Base-by-base conservation (phyloP, 805 yeast genomes). In the Scheffersomyces spartinae region DNA sequence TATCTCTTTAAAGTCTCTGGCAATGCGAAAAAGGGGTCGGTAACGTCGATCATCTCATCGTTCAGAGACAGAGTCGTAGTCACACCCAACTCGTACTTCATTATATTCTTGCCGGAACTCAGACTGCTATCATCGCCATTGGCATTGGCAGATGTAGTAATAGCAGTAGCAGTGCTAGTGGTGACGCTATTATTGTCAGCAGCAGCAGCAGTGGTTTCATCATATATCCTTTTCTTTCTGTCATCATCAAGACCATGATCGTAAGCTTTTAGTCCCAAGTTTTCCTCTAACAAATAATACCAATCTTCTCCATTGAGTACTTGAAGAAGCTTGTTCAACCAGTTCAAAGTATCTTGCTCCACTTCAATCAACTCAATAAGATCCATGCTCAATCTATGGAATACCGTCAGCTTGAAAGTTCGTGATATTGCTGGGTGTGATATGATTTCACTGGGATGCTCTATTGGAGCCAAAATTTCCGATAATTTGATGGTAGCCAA, bases 301-400 rank as follows among this genome's bases (percentile, higher is more conserved):
- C 93, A 80, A 45, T 83, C 88, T 44, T 88, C 97, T 4, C 96
- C 95, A 25, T 88, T 60, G 38, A 88, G 72, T 1, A 80, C 74
- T 33, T 77, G 81, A 51, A 91, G 64, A 23, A 88, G 60, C 40
- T 71, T 72, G 22, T 78, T 69, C 27, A 85, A 57, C 42, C 74
- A 69, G 30, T 74, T 72, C n/a, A 81, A 79, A 18, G 74, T 75
- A 15, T 67, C 63, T 40, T 84, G 94, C 43, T 91, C 98, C 21
- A 69, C 67, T 43, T 82, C 86, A 25, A 91, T 79, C 33, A 77
- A 56, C 27, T 79, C 78, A 14, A 86, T 71, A 10, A 91, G 71
- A 33, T 84, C 83, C 10, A 57, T 54, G 1, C 94, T 81, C 35
- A 91, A 50, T 23, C 43, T 45, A 20, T 65, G 57, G 25, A 66